Conservation (phyloP, 2,329 filamentous ascomycete genomes). For the Alternaria alternata region DNA sequence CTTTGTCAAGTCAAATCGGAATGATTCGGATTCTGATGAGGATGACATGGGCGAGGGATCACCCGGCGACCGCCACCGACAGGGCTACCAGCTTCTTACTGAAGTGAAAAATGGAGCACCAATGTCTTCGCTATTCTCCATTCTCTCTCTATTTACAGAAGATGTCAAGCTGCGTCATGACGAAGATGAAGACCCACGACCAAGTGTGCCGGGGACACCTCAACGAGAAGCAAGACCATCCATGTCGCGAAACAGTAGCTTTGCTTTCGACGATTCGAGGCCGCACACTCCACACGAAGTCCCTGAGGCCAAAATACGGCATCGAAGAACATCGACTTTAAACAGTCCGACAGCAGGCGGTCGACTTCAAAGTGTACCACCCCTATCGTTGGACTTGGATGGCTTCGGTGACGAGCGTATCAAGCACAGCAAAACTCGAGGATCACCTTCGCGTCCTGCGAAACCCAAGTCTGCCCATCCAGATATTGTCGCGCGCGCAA, state of each 20-base stretch:
- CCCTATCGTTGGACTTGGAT: constrained; percentile 71
- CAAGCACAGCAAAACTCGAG: constrained; percentile 26
- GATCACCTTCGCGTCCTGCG: constrained; percentile 43
- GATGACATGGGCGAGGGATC: constrained; percentile 54
- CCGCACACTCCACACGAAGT: constrained; percentile 41
- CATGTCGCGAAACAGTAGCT: constrained; percentile 38
- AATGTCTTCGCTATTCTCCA: constrained; percentile 98
- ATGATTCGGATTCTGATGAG: constrained; percentile 56
- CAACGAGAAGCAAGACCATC: constrained; percentile 28
- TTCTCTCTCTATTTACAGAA: constrained; percentile 95
- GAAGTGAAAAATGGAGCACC: constrained; percentile 98
- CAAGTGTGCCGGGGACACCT: constrained; percentile 41
- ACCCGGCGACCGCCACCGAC: constrained; percentile 70
- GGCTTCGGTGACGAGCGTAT: constrained; percentile 32
- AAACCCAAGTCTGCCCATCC: constrained; percentile 83
- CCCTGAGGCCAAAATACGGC: constrained; percentile 27
- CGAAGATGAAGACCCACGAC: constrained; percentile 66
- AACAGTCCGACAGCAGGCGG: constrained; percentile 49
- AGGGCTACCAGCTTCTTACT: constrained; percentile 92
- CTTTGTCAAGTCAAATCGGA: constrained; percentile 86
- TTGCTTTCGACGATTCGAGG: constrained; percentile 43
- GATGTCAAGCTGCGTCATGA: constrained; percentile 81
- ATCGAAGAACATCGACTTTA: constrained; percentile 42
- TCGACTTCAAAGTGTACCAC: constrained; percentile 69
- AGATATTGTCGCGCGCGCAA: constrained; percentile 95